Percentiles rank a stretch among this genome's conserved stretches.
Conservation (phyloP, 176 grass and related monocot species). For the Saccharum spontaneum region DNA sequence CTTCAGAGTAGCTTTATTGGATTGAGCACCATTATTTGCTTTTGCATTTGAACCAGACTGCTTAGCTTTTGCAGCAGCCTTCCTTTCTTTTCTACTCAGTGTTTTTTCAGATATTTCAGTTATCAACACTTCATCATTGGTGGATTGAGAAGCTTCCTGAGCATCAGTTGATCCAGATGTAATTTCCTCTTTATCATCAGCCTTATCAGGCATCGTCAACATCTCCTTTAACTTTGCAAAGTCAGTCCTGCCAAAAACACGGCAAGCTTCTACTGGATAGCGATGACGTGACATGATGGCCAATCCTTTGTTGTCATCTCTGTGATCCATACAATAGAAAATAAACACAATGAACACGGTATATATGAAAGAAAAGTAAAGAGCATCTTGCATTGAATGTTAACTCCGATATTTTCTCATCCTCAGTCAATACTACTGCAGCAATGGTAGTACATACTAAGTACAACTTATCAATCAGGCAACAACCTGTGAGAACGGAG, state of each 20-base stretch:
- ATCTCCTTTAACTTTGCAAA: conserved; percentile 63
- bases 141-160: conserved; percentile 30
- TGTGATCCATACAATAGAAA: conserved; percentile 31
- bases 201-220: conserved; percentile 42
- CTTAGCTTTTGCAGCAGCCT: conserved; percentile 49
- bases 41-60: conserved; percentile 47
- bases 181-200: conserved; percentile 44
- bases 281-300: conserved; percentile 98
- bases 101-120: conserved; percentile 44
- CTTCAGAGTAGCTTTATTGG: conserved; percentile 76
- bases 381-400: neutral
- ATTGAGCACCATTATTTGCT: conserved; percentile 42
- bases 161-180: conserved; percentile 33
- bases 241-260: conserved; percentile 81
- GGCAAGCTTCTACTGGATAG: conserved; percentile 90
- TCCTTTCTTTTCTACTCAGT: conserved; percentile 46
- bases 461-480: conserved; percentile 9
- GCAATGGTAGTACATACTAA: neutral
- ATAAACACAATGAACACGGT: conserved; percentile 23
- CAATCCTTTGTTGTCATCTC: conserved; percentile 97
- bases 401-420: neutral
- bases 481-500: conserved; percentile 92
- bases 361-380: neutral
- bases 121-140: conserved; percentile 29
- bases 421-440: neutral